These are phyloP conservation scores for Danielozyma ontarioensis DNA, from an alignment of 805 yeast species.

Conservation along the genomic window DNA sequence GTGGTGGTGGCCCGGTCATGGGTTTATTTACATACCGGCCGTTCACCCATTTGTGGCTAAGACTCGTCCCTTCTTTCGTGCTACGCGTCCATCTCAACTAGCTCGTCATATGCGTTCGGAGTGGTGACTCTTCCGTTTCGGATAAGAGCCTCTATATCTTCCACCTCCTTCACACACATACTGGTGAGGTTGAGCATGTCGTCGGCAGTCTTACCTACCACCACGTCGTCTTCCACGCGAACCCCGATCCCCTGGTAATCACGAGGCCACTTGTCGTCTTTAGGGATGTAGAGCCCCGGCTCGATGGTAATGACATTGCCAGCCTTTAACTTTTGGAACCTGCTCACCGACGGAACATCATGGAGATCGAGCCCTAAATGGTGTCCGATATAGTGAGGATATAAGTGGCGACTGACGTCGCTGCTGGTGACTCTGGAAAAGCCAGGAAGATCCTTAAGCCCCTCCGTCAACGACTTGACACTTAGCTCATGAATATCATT, in stretches of 20 bases:
- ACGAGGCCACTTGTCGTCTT: constrained; percentile 65
- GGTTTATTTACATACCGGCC: no score
- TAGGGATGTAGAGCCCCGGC: constrained; percentile 92
- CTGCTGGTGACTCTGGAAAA: constrained; percentile 46
- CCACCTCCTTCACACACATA: constrained; percentile 82
- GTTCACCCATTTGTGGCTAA: no score
- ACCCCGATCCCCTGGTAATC: constrained; percentile 86
- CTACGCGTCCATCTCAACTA: no score
- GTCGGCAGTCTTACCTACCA: constrained; percentile 57
- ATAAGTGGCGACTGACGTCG: constrained; percentile 50
- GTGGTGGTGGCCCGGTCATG: no score
- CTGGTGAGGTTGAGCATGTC: constrained; percentile 56
- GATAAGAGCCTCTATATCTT: constrained; percentile 71
- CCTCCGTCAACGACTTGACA: constrained; percentile 52
- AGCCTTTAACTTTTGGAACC: constrained; percentile 45
- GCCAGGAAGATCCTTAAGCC: constrained; percentile 66
- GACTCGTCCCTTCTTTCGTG: no score
- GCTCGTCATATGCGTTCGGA: constrained; percentile 33
- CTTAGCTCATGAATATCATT: constrained; percentile 75
- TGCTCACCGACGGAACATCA: constrained; percentile 64
- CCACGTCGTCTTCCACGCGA: constrained; percentile 91
- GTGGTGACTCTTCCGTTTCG: constrained; percentile 51
- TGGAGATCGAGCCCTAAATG: constrained; percentile 91
- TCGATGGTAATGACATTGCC: constrained; percentile 93
- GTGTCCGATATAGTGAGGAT: constrained; percentile 96